A percentile compares a stretch with the other conserved stretches of the same genome.
These are phyloP conservation scores for Geotrichum klebahnii DNA, from an alignment of 1,139 yeast genomes.

Conservation along the genomic window DNA sequence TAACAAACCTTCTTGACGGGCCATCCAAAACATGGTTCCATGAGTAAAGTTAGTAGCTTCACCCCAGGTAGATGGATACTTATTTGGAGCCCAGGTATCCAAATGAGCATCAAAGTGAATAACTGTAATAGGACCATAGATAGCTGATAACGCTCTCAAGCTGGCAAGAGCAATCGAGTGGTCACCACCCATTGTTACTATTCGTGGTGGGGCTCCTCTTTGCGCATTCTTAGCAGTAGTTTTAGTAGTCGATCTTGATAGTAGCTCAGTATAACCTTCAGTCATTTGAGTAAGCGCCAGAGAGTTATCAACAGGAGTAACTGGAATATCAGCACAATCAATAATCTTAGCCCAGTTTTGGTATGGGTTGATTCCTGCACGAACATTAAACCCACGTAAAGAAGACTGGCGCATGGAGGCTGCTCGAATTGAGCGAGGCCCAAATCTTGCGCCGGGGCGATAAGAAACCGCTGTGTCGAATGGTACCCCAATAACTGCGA, in stretches of 20 bases:
- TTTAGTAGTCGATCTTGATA: slow-evolving; percentile 38
- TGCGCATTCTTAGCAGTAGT: slow-evolving; percentile 13
- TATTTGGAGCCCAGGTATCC: slow-evolving; percentile 72
- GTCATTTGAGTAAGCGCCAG: slow-evolving; percentile 71
- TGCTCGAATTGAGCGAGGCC: slow-evolving; percentile 68
- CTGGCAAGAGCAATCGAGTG: slow-evolving; percentile 71
- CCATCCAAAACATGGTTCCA: slow-evolving; percentile 81
- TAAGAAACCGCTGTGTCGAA: slow-evolving; percentile 74
- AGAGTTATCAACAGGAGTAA: slow-evolving; percentile 69
- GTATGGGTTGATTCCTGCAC: slow-evolving; percentile 66
- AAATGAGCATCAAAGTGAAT: slow-evolving; percentile 78
- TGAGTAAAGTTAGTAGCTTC: slow-evolving; percentile 53
- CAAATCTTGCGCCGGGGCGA: slow-evolving; percentile 75
- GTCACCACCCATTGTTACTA: slow-evolving; percentile 72
- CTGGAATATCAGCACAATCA: slow-evolving; percentile 81
- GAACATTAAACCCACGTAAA: slow-evolving; percentile 61
- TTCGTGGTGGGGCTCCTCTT: slow-evolving; percentile 45
- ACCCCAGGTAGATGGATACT: slow-evolving; percentile 67
- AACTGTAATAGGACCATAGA: slow-evolving; percentile 62
- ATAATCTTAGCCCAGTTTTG: slow-evolving; percentile 60
- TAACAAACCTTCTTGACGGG: slow-evolving; percentile 59
- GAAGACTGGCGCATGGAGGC: slow-evolving; percentile 71
- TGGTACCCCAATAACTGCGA: slow-evolving; percentile 71
- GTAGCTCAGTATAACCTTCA: slow-evolving; percentile 55
- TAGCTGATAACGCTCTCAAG: slow-evolving; percentile 54